These are phyloP conservation scores for Ceriops decandra DNA, from an alignment of 345 rosid species.

Conservation along the genomic window DNA sequence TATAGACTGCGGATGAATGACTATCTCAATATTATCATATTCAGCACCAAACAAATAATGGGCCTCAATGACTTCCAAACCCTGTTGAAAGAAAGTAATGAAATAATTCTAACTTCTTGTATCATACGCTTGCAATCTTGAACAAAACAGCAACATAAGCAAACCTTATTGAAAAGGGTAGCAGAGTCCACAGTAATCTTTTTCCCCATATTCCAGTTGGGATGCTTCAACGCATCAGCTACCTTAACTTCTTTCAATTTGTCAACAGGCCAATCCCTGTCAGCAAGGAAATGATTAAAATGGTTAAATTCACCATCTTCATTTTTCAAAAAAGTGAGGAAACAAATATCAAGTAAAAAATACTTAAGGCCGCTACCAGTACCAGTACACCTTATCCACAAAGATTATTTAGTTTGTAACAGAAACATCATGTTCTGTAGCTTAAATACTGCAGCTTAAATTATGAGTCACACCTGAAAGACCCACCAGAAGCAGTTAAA, in stretches of 20 bases:
- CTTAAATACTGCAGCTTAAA: conserved; percentile 20
- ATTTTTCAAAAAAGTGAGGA: background rate
- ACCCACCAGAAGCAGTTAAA: conserved; percentile 97
- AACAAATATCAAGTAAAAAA: background rate
- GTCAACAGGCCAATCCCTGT: conserved; percentile 87
- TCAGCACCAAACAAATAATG: conserved; percentile 93
- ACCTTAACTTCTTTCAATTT: conserved; percentile 87
- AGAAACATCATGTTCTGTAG: background rate
- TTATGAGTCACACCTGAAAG: conserved; percentile 68
- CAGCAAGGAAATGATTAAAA: conserved; percentile 19
- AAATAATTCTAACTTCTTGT: background rate
- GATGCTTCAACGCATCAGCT: conserved; percentile 97
- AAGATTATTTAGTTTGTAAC: too few relatives aligned
- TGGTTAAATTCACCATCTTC: conserved; percentile 13
- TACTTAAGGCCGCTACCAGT: too few relatives aligned
- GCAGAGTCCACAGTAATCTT: conserved; percentile 97
- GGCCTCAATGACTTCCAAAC: conserved; percentile 96
- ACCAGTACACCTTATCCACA: too few relatives aligned
- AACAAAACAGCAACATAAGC: conserved; percentile 4
- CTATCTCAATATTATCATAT: conserved; percentile 81
- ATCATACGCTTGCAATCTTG: background rate
- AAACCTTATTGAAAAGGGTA: conserved; percentile 92
- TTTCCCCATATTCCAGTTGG: conserved; percentile 96
- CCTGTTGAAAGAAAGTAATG: conserved; percentile 40
- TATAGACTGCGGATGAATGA: conserved; percentile 89